phyloP scores from a whole-genome alignment of 495 filamentous ascomycete species.

The Lasiosphaeris hirsuta region DNA sequence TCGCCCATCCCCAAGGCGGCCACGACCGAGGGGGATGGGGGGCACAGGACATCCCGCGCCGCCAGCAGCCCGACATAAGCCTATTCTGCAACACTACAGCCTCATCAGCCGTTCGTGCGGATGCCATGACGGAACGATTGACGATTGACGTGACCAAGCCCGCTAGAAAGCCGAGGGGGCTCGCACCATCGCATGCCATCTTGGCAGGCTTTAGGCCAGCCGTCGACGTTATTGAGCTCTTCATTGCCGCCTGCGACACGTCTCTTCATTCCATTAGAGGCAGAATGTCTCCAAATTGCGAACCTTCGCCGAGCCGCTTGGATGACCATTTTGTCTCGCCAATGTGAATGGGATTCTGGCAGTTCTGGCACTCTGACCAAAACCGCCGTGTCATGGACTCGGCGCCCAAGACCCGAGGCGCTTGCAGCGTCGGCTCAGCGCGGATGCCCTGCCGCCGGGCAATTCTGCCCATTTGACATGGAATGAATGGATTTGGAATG shows the following conservation, averaged over 20 bases:
- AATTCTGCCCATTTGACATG: constrained; percentile 1
- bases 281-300: constrained; percentile 26
- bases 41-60: constrained; percentile 25
- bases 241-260: constrained; percentile 11
- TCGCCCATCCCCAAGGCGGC: constrained; percentile 1
- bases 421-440: constrained; percentile 1
- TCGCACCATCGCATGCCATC: constrained; percentile 1
- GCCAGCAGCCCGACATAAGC: constrained; percentile 18
- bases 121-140: constrained; percentile 22
- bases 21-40: constrained; percentile 11
- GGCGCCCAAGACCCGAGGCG: background rate
- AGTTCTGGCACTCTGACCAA: constrained; percentile 21
- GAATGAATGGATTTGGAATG: constrained; percentile 7
- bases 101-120: constrained; percentile 22
- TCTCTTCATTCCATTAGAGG: constrained; percentile 19
- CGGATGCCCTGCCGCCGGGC: background rate
- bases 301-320: constrained; percentile 22
- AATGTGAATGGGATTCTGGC: constrained; percentile 9
- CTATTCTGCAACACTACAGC: constrained; percentile 23
- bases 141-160: constrained; percentile 19
- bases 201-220: constrained; percentile 19
- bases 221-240: constrained; percentile 12
- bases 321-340: background rate
- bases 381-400: constrained; percentile 19
- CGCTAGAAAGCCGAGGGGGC: constrained; percentile 11